Base-by-base conservation (phyloP, 1,284 basidiomycete species). In the Acaromyces ingoldii region DNA sequence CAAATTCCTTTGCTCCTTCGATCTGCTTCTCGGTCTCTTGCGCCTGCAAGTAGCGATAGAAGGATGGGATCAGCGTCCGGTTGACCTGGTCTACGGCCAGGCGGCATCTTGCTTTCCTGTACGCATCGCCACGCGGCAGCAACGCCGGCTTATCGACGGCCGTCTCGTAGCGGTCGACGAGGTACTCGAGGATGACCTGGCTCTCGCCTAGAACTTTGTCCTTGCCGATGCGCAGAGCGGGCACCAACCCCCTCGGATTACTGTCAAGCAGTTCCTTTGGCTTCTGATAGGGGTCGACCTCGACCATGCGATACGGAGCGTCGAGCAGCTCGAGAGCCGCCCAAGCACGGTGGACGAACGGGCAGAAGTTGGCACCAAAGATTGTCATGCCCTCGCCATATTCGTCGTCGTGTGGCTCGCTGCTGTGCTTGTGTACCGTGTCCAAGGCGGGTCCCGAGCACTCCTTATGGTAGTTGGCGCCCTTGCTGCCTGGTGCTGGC, bases 231-330 rank as follows among this genome's bases (percentile, higher is more conserved):
- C 80, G 81, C 31, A 89, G 69, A 0, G 81, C 86, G 0, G 87
- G 87, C 1, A 89, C 86, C 1, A 89, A 80, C 0, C 88, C 87
- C 68, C 86, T 88, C 0, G 86, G 85, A 19, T 86, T 88, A 15
- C 88, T 79, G 46, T 87, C 83, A 10, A 89, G 77, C n/a, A 89
- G 79, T 30, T 86, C 85, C 46, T 82, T 76, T 0, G 88, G 86
- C 66, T 89, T 89, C 77, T 83, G 82, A 78, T 89, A 88, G 1
- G 86, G 86, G 74, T 89, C 86, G 25, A 88, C 85, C 75, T 88
- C 86, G 64, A 55, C 42, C 83, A 85, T 63, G 47, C 49, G 53
- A 31, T 59, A 61, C 9, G 60, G 64, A 24, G 52, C 64, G 51
- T 37, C 55, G 1, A 68, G 42, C 11, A 63, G 52, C 63, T 86